Conservation (phyloP, 1,139 yeast genomes). For the Pneumocystis wakefieldiae region DNA sequence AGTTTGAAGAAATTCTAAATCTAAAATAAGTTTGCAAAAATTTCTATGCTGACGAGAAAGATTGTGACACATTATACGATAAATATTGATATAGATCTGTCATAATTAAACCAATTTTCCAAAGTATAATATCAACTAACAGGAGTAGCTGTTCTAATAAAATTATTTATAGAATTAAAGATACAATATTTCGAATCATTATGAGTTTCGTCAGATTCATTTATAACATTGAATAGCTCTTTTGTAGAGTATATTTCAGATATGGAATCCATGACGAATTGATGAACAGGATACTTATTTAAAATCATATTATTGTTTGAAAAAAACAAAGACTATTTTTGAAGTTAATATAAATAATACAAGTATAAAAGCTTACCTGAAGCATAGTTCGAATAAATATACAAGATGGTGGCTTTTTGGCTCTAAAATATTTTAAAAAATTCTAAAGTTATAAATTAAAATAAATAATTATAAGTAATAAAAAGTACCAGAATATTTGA, state of each 20-base stretch:
- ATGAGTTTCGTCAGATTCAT: constrained; percentile 2
- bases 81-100: constrained; percentile 23
- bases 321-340: constrained; percentile 1
- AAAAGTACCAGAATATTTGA: not conserved
- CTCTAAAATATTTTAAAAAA: constrained; percentile 2
- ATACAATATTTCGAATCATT: constrained; percentile 1
- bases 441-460: not conserved
- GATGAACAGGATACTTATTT: not conserved
- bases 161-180: not conserved
- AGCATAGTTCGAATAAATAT: constrained; percentile 1
- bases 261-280: constrained; percentile 3
- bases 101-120: not conserved
- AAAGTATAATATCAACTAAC: not conserved
- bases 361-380: constrained; percentile 3
- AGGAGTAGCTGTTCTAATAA: not conserved
- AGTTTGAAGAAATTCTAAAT: constrained; percentile 76
- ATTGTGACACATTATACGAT: constrained; percentile 51
- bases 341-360: constrained; percentile 2
- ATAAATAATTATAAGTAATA: not conserved
- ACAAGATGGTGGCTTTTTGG: constrained; percentile 3
- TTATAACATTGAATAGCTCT: constrained; percentile 5
- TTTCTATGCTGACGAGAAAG: constrained; percentile 72
- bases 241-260: constrained; percentile 4
- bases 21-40: constrained; percentile 37
- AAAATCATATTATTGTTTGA: constrained; percentile 3